Evolutionary conservation across 1,284 basidiomycete species (phyloP).

Genomic region (Farysia itapuensis): DNA sequence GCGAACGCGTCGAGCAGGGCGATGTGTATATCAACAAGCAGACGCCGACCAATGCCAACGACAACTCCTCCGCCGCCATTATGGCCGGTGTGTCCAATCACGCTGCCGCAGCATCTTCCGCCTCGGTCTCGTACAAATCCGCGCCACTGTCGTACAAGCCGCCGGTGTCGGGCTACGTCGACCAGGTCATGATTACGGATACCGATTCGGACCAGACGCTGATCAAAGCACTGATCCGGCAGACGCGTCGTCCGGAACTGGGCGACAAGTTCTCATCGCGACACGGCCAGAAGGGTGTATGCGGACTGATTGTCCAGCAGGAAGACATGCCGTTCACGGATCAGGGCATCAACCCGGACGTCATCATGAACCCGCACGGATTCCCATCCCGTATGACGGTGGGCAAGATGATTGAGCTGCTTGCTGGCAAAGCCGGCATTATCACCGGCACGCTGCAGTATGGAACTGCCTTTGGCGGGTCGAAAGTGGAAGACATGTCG

Average conservation of each 20-base stretch:
- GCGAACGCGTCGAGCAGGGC: conserved; percentile 87
- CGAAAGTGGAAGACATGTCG: conserved; percentile 99
- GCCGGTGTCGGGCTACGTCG: conserved; percentile 81
- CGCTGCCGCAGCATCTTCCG: not conserved
- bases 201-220: conserved; percentile 88
- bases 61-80: conserved; percentile 60
- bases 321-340: conserved; percentile 99
- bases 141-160: conserved; percentile 52
- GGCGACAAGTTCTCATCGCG: conserved; percentile 98
- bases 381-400: conserved; percentile 99
- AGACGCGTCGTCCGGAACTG: conserved; percentile 92
- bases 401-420: conserved; percentile 98
- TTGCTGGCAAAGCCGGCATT: conserved; percentile 81
- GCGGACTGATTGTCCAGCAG: conserved; percentile 95
- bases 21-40: conserved; percentile 98
- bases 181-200: conserved; percentile 96
- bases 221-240: conserved; percentile 96
- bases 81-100: conserved; percentile 7
- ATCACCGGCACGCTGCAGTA: conserved; percentile 83
- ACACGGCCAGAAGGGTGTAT: conserved; percentile 98
- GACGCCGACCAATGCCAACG: conserved; percentile 83
- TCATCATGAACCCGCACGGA: conserved; percentile 99
- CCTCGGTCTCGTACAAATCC: conserved; percentile 65
- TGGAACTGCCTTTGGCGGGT: conserved; percentile 92
- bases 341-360: conserved; percentile 90